Conservation (phyloP, 495 filamentous ascomycete genomes). For the Penicillium pulvis region DNA sequence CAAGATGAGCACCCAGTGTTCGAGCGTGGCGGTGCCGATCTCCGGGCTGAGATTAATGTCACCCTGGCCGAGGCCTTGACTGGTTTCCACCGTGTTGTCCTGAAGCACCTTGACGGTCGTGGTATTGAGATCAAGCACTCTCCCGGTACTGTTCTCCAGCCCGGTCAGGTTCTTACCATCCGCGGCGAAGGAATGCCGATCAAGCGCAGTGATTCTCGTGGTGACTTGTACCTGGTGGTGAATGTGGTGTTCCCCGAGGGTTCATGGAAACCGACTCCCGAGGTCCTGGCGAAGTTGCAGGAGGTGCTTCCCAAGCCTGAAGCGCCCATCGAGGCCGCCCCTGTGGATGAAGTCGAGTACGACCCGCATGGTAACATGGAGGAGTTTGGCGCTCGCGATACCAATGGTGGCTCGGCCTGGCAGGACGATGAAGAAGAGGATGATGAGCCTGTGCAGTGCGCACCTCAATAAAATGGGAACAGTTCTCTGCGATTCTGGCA, state of each 20-base stretch:
- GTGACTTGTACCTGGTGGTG: slow-evolving; percentile 84
- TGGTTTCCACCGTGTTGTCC: slow-evolving; percentile 86
- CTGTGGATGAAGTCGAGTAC: slow-evolving; percentile 84
- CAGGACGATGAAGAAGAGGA: slow-evolving; percentile 79
- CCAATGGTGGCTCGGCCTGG: slow-evolving; percentile 71
- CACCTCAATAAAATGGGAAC: slow-evolving; percentile 68
- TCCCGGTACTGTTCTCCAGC: slow-evolving; percentile 72
- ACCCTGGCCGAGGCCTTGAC: slow-evolving; percentile 81
- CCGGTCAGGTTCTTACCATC: slow-evolving; percentile 82
- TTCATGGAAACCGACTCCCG: slow-evolving; percentile 74
- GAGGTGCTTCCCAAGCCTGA: slow-evolving; percentile 71
- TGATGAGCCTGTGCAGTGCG: slow-evolving; percentile 72
- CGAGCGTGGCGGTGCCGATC: slow-evolving; percentile 76
- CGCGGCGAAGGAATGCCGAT: slow-evolving; percentile 89
- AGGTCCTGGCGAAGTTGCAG: slow-evolving; percentile 63
- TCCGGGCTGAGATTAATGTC: slow-evolving; percentile 76
- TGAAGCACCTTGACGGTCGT: slow-evolving; percentile 92
- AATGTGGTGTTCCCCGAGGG: slow-evolving; percentile 84
- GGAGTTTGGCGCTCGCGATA: slow-evolving; percentile 72
- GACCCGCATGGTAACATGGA: slow-evolving; percentile 80
- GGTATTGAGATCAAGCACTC: slow-evolving; percentile 79
- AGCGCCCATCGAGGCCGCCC: slow-evolving; percentile 62
- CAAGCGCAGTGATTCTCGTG: slow-evolving; percentile 79
- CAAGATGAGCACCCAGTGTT: slow-evolving; percentile 83
- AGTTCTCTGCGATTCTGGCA: slow-evolving; percentile 23